Evolutionary conservation across 2,329 filamentous ascomycete genomes (phyloP), one percentile per base, ranked within the genome.

Genomic region (Ascochyta viciae-villosae): DNA sequence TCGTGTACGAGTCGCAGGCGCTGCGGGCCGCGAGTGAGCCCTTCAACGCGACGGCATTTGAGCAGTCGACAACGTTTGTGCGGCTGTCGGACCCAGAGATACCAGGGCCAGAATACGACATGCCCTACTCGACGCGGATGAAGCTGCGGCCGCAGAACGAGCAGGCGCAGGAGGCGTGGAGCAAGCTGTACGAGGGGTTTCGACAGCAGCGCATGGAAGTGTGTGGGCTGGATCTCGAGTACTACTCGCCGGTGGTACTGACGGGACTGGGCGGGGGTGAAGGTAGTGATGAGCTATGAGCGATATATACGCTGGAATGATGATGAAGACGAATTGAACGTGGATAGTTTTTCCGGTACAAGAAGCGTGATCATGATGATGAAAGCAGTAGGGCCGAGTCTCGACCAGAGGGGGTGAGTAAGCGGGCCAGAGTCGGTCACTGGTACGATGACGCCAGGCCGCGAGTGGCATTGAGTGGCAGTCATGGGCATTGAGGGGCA

Each of bases 161-260:
- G 41, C 76, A 81, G 52, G 79, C 80, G 8, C 74, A 80, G 54
- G 77, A 76, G 67, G 74, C 77, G 26, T 83, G 82, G 81, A 80
- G 80, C 60, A 76, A 71, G 48, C 65, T 83, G 54, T 83, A 83
- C 60, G 79, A 80, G 34, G 66, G 72, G 31, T 84, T 81, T 65
- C 77, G 80, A 42, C 77, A 81, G 60, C 75, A 74, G 62, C 74
- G 82, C 50, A 81, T 81, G 77, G 80, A 83, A 53, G 77, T 83
- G 45, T 84, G 82, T 66, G 81, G 81, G 45, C 68, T 84, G 57
- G 81, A 83, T 61, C 67, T 84, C 61, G 80, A 83, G 68, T 67
- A 64, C 22, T 81, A 77, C 72, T 48, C 57, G 59, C 64, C 71
- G 6, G 52, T 64, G 44, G 52, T 63, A 53, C 49, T 64, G 43